A percentile compares a stretch with the other conserved stretches of the same genome.
These are phyloP conservation scores for Tuber aestivum DNA, from an alignment of 495 filamentous ascomycete genomes.

Conservation along the genomic window DNA sequence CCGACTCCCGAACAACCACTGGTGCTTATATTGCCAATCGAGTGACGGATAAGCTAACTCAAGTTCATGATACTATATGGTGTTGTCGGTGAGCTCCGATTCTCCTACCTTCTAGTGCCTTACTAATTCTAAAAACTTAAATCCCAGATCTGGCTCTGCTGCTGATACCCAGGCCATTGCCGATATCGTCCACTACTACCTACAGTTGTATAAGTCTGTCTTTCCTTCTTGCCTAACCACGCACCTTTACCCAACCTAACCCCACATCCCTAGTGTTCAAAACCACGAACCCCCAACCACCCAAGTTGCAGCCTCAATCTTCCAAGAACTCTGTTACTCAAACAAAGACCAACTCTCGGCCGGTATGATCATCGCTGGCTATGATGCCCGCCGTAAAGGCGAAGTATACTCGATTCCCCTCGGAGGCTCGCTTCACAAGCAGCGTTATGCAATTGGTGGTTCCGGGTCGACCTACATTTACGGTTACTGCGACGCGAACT, in stretches of 20 bases:
- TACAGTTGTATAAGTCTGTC: constrained; percentile 68
- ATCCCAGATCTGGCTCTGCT: constrained; percentile 70
- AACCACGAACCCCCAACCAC: constrained; percentile 87
- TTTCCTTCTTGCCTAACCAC: neutral
- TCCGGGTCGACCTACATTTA: constrained; percentile 99
- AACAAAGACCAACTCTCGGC: constrained; percentile 95
- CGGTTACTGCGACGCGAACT: constrained; percentile 94
- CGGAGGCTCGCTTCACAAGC: constrained; percentile 95
- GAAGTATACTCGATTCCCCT: constrained; percentile 96
- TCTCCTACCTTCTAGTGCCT: neutral
- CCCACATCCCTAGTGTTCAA: constrained; percentile 50
- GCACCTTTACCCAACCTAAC: constrained; percentile 11
- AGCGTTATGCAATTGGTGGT: constrained; percentile 90
- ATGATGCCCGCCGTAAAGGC: constrained; percentile 85
- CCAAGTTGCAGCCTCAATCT: constrained; percentile 85
- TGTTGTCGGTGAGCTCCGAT: constrained; percentile 61
- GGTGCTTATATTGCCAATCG: constrained; percentile 98
- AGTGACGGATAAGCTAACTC: constrained; percentile 97
- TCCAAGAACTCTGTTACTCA: constrained; percentile 94
- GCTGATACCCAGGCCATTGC: constrained; percentile 97
- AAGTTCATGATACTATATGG: constrained; percentile 98
- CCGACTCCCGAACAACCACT: constrained; percentile 96
- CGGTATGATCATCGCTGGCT: constrained; percentile 95
- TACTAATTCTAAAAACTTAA: neutral
- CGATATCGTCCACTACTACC: constrained; percentile 93